Evolutionary conservation across 306 rosid species (phyloP).

Genomic region (Delonix regia): DNA sequence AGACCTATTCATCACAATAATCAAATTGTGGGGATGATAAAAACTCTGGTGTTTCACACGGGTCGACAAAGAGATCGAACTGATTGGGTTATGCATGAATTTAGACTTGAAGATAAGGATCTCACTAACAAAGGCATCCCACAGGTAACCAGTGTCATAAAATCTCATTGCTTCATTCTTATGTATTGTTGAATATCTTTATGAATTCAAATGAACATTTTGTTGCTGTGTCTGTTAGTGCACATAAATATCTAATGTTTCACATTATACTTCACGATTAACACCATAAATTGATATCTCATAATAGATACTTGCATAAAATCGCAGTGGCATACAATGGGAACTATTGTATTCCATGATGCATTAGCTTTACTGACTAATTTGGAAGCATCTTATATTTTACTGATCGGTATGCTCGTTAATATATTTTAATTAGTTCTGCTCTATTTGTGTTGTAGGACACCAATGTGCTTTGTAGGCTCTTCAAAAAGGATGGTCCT

Average conservation of each 20-base stretch:
- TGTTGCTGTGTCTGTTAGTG: no score
- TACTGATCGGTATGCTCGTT: background rate
- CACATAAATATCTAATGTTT: no score
- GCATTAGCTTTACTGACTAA: no score
- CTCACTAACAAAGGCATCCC: constrained; percentile 14
- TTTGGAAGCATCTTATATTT: background rate
- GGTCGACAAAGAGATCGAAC: constrained; percentile 52
- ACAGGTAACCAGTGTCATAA: constrained; percentile 37
- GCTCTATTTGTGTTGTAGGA: constrained; percentile 49
- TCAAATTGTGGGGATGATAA: constrained; percentile 46
- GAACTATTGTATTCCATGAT: no score
- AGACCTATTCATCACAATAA: constrained; percentile 39
- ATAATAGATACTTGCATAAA: no score
- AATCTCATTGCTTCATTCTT: background rate
- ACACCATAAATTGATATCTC: no score
- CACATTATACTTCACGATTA: no score
- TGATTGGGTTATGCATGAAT: constrained; percentile 70
- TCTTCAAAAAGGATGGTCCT: constrained; percentile 66
- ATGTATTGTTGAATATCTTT: background rate
- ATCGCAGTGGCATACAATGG: no score
- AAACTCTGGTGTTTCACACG: constrained; percentile 49
- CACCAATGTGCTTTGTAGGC: constrained; percentile 63
- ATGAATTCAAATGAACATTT: no score
- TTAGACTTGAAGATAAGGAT: constrained; percentile 47
- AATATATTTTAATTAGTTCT: constrained; percentile 19